Conservation (phyloP, 345 rosid species). For the Citrus mangshanensis region DNA sequence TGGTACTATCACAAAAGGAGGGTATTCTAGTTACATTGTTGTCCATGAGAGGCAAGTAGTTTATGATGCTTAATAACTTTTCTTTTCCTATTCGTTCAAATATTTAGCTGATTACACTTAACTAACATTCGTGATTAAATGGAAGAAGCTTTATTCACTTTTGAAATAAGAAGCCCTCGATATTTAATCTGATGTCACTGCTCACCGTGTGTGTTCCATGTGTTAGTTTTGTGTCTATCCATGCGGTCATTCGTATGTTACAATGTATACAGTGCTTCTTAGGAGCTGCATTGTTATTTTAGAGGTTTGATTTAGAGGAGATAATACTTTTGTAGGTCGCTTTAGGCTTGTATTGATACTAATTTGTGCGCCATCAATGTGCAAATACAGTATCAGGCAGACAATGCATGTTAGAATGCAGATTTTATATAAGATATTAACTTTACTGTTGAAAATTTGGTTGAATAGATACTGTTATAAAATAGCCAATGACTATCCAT, state of each 20-base stretch:
- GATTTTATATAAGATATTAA: not conserved
- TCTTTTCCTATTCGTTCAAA: not conserved
- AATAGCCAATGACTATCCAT: conserved; percentile 63
- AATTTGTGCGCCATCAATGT: not conserved
- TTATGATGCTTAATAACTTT: not conserved
- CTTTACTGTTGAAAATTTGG: conserved; percentile 8
- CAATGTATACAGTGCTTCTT: not conserved
- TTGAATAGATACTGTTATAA: conserved; percentile 70
- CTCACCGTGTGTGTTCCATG: not conserved
- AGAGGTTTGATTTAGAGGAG: not conserved
- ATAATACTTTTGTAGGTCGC: not conserved
- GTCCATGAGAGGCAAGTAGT: conserved; percentile 63
- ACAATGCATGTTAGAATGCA: not conserved
- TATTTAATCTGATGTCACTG: not conserved
- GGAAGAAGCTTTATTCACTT: not conserved
- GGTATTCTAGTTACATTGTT: conserved; percentile 72
- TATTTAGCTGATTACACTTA: not conserved
- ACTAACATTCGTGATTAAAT: not conserved
- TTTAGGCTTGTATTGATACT: not conserved
- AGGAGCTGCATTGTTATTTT: too few relatives aligned
- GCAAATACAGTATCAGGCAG: not conserved
- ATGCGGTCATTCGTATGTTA: not conserved
- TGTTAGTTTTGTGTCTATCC: not conserved
- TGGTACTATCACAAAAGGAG: conserved; percentile 80
- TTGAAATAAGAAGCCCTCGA: not conserved